A percentile compares a stretch with the other conserved stretches of the same genome.
These are phyloP conservation scores for Nemania abortiva DNA, from an alignment of 2,329 filamentous ascomycete species.

Conservation along the genomic window DNA sequence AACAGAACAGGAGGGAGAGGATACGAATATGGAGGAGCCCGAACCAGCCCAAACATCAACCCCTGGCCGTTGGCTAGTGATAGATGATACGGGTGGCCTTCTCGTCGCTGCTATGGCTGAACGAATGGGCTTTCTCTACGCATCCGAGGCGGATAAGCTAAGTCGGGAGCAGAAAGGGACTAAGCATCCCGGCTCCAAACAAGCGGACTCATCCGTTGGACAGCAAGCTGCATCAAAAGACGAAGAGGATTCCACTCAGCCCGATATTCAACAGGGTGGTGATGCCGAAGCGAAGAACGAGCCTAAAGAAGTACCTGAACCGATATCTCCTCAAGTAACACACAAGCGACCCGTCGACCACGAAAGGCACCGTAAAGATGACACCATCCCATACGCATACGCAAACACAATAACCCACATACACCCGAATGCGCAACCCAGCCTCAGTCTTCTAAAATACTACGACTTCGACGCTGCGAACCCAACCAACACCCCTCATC, in stretches of 20 bases:
- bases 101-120: conserved; percentile 87
- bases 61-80: conserved; percentile 78
- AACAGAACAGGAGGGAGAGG: conserved; percentile 35
- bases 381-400: conserved; percentile 73
- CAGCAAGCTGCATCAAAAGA: conserved; percentile 8
- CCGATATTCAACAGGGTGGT: neutral
- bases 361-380: conserved; percentile 47
- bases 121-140: conserved; percentile 83
- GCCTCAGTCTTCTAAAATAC: conserved; percentile 87
- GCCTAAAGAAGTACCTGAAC: conserved; percentile 16
- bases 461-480: conserved; percentile 84
- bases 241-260: neutral
- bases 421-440: conserved; percentile 86
- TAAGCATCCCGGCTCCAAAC: conserved; percentile 9
- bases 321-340: conserved; percentile 31
- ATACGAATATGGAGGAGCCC: conserved; percentile 43
- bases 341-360: conserved; percentile 30
- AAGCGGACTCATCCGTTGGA: neutral
- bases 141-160: conserved; percentile 43
- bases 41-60: conserved; percentile 35
- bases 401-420: conserved; percentile 85
- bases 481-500: conserved; percentile 70
- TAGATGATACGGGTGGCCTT: conserved; percentile 89
- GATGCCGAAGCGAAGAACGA: conserved; percentile 8
- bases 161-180: conserved; percentile 20